Conservation (phyloP, 345 rosid species). For the Populus euphratica region DNA sequence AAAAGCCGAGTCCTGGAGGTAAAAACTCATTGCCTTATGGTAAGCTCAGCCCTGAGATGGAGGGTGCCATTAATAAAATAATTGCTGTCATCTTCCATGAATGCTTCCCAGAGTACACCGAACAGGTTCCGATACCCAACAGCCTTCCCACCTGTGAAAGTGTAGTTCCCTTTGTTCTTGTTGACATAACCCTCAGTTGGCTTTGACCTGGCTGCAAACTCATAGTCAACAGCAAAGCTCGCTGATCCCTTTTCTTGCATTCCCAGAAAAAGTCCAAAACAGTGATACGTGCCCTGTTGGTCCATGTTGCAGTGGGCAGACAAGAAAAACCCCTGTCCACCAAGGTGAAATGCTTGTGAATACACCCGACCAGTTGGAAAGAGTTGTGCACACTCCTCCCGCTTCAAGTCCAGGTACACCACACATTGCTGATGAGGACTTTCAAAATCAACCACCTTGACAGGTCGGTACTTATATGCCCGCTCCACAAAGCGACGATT, state of each 20-base stretch:
- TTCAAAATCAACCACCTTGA: slow-evolving; percentile 74
- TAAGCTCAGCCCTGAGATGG: slow-evolving; percentile 80
- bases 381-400: slow-evolving; percentile 52
- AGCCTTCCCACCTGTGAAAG: slow-evolving; percentile 56
- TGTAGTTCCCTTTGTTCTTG: slow-evolving; percentile 52
- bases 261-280: slow-evolving; percentile 72
- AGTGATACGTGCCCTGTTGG: slow-evolving; percentile 51
- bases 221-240: slow-evolving; percentile 53
- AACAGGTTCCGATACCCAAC: slow-evolving; percentile 62
- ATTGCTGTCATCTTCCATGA: slow-evolving; percentile 51
- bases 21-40: slow-evolving; percentile 42
- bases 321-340: slow-evolving; percentile 66
- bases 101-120: slow-evolving; percentile 51
- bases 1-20: not conserved
- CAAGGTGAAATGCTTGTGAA: slow-evolving; percentile 71
- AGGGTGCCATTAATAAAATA: slow-evolving; percentile 69
- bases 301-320: slow-evolving; percentile 66
- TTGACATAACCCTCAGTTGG: slow-evolving; percentile 53
- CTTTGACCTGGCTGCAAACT: slow-evolving; percentile 69
- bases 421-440: slow-evolving; percentile 62
- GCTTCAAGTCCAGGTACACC: slow-evolving; percentile 72
- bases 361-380: slow-evolving; percentile 54
- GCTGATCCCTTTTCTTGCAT: slow-evolving; percentile 65
- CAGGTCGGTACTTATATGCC: slow-evolving; percentile 63
- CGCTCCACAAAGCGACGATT: slow-evolving; percentile 59